These are phyloP conservation scores for Colletotrichum sidae DNA, from an alignment of 2,329 filamentous ascomycete genomes.

Conservation along the genomic window DNA sequence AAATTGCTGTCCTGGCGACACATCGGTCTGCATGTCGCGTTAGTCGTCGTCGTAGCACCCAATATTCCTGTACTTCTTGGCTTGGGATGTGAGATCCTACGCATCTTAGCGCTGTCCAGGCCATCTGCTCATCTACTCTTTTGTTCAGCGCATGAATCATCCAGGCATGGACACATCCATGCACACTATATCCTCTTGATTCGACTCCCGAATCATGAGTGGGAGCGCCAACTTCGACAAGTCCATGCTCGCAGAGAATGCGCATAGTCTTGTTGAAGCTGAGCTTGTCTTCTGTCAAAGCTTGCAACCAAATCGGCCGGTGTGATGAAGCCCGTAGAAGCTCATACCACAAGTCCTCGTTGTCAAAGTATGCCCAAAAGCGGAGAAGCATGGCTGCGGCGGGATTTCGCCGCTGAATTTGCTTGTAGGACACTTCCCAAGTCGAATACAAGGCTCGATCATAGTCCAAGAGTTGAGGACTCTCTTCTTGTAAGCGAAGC, in stretches of 20 bases:
- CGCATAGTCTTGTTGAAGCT: slow-evolving; percentile 44
- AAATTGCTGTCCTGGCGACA: not conserved
- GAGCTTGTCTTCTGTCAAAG: slow-evolving; percentile 39
- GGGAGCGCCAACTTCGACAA: slow-evolving; percentile 42
- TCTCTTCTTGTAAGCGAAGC: slow-evolving; percentile 47
- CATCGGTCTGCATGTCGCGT: slow-evolving; percentile 40
- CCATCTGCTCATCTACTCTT: slow-evolving; percentile 12
- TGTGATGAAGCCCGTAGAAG: slow-evolving; percentile 44
- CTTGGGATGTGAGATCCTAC: slow-evolving; percentile 31
- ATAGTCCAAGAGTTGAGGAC: slow-evolving; percentile 45
- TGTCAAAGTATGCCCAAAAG: slow-evolving; percentile 57
- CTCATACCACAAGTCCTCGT: slow-evolving; percentile 58
- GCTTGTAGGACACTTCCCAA: slow-evolving; percentile 52
- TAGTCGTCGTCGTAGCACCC: slow-evolving; percentile 38
- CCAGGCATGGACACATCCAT: slow-evolving; percentile 50
- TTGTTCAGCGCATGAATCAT: slow-evolving; percentile 43
- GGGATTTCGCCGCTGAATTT: slow-evolving; percentile 47
- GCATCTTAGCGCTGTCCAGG: slow-evolving; percentile 28
- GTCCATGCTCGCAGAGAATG: slow-evolving; percentile 45
- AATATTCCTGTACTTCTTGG: slow-evolving; percentile 24
- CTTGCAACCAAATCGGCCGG: slow-evolving; percentile 40
- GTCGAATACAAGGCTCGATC: slow-evolving; percentile 49
- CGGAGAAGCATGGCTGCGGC: slow-evolving; percentile 48
- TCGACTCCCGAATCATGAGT: slow-evolving; percentile 23
- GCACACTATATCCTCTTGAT: slow-evolving; percentile 46